Evolutionary conservation across 2,329 filamentous ascomycete species (phyloP).

Genomic region (Fusarium transvaalense): DNA sequence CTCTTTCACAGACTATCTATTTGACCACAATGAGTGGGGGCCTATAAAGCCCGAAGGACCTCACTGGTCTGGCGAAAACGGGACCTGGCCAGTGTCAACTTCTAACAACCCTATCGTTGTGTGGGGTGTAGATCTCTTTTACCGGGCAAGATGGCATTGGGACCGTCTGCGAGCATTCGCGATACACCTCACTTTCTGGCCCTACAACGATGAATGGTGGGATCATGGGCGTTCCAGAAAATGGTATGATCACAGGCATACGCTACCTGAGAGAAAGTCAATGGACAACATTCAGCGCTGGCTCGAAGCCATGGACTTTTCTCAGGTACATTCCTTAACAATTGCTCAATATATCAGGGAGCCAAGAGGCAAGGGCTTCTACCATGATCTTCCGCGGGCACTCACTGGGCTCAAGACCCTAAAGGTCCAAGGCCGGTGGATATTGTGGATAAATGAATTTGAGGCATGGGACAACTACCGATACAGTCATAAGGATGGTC

Average conservation of each 20-base stretch:
- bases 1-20: not conserved
- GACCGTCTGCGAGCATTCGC: not conserved
- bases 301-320: conserved; percentile 37
- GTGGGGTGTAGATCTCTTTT: conserved; percentile 1
- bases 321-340: conserved; percentile 14
- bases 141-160: conserved; percentile 5
- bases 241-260: conserved; percentile 11
- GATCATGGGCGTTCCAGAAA: not conserved
- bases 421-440: conserved; percentile 2
- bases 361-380: not conserved
- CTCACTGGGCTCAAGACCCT: conserved; percentile 11
- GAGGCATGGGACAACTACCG: too few species aligned
- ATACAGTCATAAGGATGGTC: not conserved
- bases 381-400: not conserved
- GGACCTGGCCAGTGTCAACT: conserved; percentile 13
- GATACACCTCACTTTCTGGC: not conserved
- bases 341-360: not conserved
- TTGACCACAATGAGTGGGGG: conserved; percentile 7
- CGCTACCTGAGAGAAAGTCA: not conserved
- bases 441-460: not conserved
- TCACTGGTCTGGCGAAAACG: conserved; percentile 6
- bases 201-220: accelerated
- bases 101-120: conserved; percentile 1
- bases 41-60: not conserved
- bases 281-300: conserved; percentile 30